Evolutionary conservation across 1,139 yeast species (phyloP).

Genomic region (Diutina neorugosa): DNA sequence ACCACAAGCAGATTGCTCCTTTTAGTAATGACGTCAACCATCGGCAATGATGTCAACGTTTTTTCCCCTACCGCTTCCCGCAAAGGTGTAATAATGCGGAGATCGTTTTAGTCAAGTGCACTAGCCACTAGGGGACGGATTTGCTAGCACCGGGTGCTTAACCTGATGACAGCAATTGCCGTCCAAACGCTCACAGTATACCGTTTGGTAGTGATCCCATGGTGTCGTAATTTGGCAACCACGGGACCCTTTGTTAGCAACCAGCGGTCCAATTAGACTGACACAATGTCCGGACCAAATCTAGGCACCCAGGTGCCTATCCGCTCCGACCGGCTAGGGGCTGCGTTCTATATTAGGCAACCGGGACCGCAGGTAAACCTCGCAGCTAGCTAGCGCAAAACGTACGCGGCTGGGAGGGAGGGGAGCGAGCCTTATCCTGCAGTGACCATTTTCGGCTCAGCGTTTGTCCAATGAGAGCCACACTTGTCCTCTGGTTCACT

Average conservation of each 20-base stretch:
- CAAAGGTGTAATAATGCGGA: background rate
- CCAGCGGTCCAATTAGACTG: background rate
- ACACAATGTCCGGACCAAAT: background rate
- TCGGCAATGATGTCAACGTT: background rate
- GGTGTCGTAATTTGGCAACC: too few relatives aligned
- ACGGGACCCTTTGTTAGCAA: too few relatives aligned
- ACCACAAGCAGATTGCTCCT: background rate
- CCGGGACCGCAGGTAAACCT: background rate
- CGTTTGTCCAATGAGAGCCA: background rate
- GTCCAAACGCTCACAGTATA: too few relatives aligned
- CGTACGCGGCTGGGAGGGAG: background rate
- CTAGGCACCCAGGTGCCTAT: background rate
- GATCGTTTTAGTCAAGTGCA: background rate
- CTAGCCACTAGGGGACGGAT: background rate
- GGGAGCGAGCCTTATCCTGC: background rate
- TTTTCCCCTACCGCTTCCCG: background rate
- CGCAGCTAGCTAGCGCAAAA: background rate
- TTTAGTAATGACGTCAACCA: background rate
- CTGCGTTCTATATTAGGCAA: background rate
- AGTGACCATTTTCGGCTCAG: background rate
- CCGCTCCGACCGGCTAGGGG: background rate
- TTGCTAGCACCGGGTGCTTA: background rate
- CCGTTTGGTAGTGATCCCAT: too few relatives aligned
- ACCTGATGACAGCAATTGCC: background rate
- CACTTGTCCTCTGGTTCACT: background rate